These are phyloP conservation scores for Neoboletus magnificus DNA, from an alignment of 768 basidiomycete species.

Conservation along the genomic window DNA sequence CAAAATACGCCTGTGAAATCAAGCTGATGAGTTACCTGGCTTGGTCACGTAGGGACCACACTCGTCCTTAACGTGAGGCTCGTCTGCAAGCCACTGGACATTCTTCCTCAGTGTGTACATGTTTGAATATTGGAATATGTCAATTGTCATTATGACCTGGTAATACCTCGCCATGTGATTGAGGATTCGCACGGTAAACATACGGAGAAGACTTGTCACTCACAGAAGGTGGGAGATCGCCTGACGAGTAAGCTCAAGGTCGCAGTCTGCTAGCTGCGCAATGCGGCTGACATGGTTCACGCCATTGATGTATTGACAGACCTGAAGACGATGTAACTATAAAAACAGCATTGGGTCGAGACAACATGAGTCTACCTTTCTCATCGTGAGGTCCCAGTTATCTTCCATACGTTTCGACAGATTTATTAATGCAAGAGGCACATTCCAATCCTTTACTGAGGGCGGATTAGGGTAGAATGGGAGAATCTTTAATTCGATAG, in stretches of 20 bases:
- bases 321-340: slow-evolving; percentile 29
- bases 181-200: background rate
- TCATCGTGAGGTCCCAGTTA: slow-evolving; percentile 96
- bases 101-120: slow-evolving; percentile 91
- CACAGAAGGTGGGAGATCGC: slow-evolving; percentile 92
- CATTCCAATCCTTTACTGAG: slow-evolving; percentile 89
- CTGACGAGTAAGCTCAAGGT: slow-evolving; percentile 74
- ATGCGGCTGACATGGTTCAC: slow-evolving; percentile 89
- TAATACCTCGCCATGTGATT: slow-evolving; percentile 64
- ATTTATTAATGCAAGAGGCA: slow-evolving; percentile 86
- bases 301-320: slow-evolving; percentile 83
- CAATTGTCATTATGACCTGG: slow-evolving; percentile 93
- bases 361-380: slow-evolving; percentile 52
- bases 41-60: slow-evolving; percentile 91
- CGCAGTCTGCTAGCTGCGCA: slow-evolving; percentile 88
- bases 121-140: slow-evolving; percentile 97
- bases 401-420: slow-evolving; percentile 76
- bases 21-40: slow-evolving; percentile 43
- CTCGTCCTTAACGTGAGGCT: slow-evolving; percentile 80
- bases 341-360: background rate
- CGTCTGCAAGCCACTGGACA: slow-evolving; percentile 84
- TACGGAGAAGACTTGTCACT: slow-evolving; percentile 24
- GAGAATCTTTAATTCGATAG: slow-evolving; percentile 93
- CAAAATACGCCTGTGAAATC: background rate
- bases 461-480: slow-evolving; percentile 96